These are phyloP conservation scores for Coffea canephora DNA, from an alignment of 257 asterid genomes.

Conservation along the genomic window DNA sequence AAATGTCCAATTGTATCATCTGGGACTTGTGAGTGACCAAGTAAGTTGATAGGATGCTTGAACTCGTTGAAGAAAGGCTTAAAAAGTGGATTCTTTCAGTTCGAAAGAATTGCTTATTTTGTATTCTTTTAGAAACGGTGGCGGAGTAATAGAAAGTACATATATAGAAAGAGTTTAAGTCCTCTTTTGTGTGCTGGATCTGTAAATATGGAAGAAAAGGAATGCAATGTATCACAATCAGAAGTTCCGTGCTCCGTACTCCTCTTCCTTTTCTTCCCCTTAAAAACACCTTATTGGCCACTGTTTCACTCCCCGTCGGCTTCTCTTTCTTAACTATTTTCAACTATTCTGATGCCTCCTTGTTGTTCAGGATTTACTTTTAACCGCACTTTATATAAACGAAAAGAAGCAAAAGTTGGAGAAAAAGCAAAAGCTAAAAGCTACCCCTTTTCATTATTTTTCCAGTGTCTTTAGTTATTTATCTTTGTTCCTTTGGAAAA, in stretches of 20 bases:
- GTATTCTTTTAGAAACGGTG: background rate
- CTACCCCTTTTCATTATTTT: conserved; percentile 22
- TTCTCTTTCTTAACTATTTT: conserved; percentile 23
- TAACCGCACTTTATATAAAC: conserved; percentile 36
- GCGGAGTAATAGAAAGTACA: conserved; percentile 20
- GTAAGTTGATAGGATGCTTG: background rate
- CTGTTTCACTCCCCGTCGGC: conserved; percentile 25
- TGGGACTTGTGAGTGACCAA: background rate
- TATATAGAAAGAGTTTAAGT: conserved; percentile 37
- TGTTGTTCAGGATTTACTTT: conserved; percentile 45
- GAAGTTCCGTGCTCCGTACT: conserved; percentile 47
- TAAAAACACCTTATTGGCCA: conserved; percentile 30
- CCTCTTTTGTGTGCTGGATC: conserved; percentile 36
- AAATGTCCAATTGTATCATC: background rate
- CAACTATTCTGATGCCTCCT: conserved; percentile 39
- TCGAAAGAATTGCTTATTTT: background rate
- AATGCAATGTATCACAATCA: conserved; percentile 43
- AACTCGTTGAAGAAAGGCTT: background rate
- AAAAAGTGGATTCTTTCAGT: background rate
- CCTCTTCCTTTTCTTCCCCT: conserved; percentile 30
- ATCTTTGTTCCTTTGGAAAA: conserved; percentile 16
- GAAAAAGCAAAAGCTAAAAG: conserved; percentile 27
- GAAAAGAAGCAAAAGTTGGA: conserved; percentile 34
- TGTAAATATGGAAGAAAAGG: conserved; percentile 29
- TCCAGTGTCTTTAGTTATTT: conserved; percentile 5